These are phyloP conservation scores for Colletotrichum simmondsii DNA, from an alignment of 2,329 filamentous ascomycete genomes.

Conservation along the genomic window DNA sequence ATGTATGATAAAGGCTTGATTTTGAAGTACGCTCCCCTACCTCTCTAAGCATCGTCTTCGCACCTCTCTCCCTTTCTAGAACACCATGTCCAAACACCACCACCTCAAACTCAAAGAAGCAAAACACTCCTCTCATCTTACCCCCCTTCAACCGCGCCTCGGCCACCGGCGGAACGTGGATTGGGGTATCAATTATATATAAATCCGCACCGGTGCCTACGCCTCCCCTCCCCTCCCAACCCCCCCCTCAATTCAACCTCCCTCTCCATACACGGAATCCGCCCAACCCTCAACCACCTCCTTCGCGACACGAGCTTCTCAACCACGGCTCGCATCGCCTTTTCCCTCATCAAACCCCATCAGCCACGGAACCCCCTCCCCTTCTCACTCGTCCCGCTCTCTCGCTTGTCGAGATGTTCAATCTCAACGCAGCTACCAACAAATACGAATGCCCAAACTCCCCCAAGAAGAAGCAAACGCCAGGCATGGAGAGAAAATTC, in stretches of 20 bases:
- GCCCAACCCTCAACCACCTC: no score
- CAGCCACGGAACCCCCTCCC: no score
- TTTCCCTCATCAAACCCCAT: no score
- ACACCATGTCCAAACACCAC: neutral
- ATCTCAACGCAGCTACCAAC: neutral
- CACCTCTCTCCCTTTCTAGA: neutral
- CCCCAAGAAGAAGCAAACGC: neutral
- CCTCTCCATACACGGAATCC: neutral
- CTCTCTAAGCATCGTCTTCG: neutral
- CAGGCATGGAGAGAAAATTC: neutral
- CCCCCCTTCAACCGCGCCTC: neutral
- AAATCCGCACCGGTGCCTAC: neutral
- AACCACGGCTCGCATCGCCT: no score
- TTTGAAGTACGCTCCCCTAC: neutral
- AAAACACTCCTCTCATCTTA: neutral
- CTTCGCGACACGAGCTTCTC: no score
- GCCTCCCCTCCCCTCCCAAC: neutral
- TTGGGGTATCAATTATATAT: conserved; percentile 1
- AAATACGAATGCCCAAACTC: neutral
- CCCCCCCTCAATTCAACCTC: neutral
- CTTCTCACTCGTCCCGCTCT: no score
- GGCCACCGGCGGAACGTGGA: neutral
- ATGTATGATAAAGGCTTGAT: neutral
- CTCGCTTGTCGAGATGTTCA: neutral
- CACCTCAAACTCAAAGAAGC: neutral